phyloP scores from a whole-genome alignment of 192 early-diverging fungal genomes.

The Coemansia sp. region DNA sequence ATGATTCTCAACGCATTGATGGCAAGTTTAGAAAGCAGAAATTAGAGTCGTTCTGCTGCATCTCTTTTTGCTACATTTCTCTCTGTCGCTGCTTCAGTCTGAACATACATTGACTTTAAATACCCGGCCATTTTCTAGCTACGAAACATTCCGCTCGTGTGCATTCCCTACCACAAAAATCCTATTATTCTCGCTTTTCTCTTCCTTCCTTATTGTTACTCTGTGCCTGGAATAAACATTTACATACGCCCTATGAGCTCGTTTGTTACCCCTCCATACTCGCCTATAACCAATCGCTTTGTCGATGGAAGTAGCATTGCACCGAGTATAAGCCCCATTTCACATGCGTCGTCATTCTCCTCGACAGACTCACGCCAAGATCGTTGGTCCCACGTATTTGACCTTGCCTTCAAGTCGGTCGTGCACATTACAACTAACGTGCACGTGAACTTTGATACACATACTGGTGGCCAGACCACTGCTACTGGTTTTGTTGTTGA shows the following conservation, averaged over 20 bases:
- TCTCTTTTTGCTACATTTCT: not conserved
- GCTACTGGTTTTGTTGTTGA: constrained; percentile 70
- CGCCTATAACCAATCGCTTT: not conserved
- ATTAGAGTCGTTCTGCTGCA: no score
- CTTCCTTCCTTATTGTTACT: not conserved
- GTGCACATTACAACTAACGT: constrained; percentile 6
- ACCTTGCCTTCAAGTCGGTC: constrained; percentile 1
- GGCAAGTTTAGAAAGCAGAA: no score
- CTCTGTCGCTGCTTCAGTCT: no score
- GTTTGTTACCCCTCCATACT: not conserved
- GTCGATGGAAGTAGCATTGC: not conserved
- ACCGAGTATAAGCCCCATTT: not conserved
- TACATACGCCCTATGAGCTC: not conserved
- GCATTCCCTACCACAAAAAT: no score
- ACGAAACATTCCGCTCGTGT: no score
- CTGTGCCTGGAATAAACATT: no score
- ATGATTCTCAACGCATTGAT: no score
- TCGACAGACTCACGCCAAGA: not conserved
- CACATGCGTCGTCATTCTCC: not conserved
- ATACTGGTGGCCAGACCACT: constrained; percentile 7
- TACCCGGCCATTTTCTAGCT: not conserved
- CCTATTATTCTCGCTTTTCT: not conserved
- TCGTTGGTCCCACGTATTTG: constrained; percentile 3
- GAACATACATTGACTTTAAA: not conserved
- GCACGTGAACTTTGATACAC: constrained; percentile 9